Evolutionary conservation across 441 rosid species (phyloP), one percentile per base, ranked within the genome.

Genomic region (Erysimum cheiri): DNA sequence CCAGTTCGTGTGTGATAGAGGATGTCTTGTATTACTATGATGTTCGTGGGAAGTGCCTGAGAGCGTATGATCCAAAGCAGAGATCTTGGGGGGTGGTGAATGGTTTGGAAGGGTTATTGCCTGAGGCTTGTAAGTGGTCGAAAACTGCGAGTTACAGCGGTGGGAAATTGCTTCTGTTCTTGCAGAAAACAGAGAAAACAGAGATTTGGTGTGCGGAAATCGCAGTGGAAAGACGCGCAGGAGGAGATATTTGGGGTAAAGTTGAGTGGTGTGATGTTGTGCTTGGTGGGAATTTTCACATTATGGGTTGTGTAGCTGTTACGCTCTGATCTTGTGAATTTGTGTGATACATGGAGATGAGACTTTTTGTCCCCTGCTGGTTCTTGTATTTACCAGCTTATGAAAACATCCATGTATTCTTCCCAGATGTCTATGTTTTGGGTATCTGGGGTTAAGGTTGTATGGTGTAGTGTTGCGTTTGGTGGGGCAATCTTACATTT

Each of bases 161-260:
- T 10, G 71, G 66, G 31, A 72, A 22, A 7, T 14, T 72, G 66
- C 31, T 44, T 28, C 6, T 72, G 3, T 72, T 72, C 36, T 57
- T 72, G 60, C 76, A 64, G 71, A 57, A 43, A 56, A 24, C 53
- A 0, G 70, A 72, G 70, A 47, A 33, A 54, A 11, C 54, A 0
- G 71, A 72, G 76, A 64, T 72, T 22, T 72, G 76, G 76, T 72
- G 71, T 64, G 76, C 76, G 6, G 71, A 72, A 40, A 72, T 72
- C 6, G 24, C 54, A 0, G 39, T 72, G 6, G 71, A 58, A 12
- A 72, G 60, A 24, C 60, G 60, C 1, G 6, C 4, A 0, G 67
- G 54, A 37, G 71, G 46, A 13, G 77, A 65, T 12, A 39, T 49
- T 65, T 73, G 60, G 76, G 76, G 71, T 19, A 31, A 15, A 17